Conservation (phyloP, 192 early-diverging fungal species). For the Phycomyces nitens region DNA sequence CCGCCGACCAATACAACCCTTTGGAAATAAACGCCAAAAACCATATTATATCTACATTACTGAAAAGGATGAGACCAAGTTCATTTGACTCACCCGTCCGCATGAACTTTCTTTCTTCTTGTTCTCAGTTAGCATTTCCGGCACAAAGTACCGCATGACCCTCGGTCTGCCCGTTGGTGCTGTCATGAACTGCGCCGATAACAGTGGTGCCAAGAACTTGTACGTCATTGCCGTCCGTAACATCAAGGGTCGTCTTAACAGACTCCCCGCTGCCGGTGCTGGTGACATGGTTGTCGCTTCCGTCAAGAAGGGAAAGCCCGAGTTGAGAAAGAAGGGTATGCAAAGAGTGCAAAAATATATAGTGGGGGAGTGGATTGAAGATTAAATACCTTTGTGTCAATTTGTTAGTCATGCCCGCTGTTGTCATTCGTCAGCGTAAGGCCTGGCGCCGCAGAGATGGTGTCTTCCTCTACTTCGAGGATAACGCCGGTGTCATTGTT, state of each 20-base stretch:
- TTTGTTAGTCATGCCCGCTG: slow-evolving; percentile 87
- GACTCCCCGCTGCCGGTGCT: slow-evolving; percentile 94
- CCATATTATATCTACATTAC: background rate
- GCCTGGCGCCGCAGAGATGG: slow-evolving; percentile 98
- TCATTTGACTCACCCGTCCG: background rate
- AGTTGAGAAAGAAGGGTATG: slow-evolving; percentile 98
- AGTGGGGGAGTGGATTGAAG: background rate
- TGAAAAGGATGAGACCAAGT: background rate
- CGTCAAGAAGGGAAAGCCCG: slow-evolving; percentile 99
- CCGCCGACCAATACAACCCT: too few relatives aligned
- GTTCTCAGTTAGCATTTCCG: slow-evolving; percentile 60
- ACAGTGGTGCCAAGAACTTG: slow-evolving; percentile 99
- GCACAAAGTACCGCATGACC: slow-evolving; percentile 99
- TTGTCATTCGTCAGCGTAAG: slow-evolving; percentile 99
- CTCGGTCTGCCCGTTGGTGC: slow-evolving; percentile 91
- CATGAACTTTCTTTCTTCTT: background rate
- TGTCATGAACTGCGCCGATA: slow-evolving; percentile 99
- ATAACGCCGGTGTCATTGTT: slow-evolving; percentile 99
- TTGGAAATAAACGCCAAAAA: too few relatives aligned
- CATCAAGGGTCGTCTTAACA: slow-evolving; percentile 93
- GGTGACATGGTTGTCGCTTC: slow-evolving; percentile 99
- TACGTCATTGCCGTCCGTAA: slow-evolving; percentile 98
- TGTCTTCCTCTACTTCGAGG: slow-evolving; percentile 99
- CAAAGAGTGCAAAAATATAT: background rate
- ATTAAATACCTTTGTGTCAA: background rate